A percentile compares a stretch with the other conserved stretches of the same genome.
These are phyloP conservation scores for Penicillium parvum DNA, from an alignment of 495 filamentous ascomycete genomes.

Conservation along the genomic window DNA sequence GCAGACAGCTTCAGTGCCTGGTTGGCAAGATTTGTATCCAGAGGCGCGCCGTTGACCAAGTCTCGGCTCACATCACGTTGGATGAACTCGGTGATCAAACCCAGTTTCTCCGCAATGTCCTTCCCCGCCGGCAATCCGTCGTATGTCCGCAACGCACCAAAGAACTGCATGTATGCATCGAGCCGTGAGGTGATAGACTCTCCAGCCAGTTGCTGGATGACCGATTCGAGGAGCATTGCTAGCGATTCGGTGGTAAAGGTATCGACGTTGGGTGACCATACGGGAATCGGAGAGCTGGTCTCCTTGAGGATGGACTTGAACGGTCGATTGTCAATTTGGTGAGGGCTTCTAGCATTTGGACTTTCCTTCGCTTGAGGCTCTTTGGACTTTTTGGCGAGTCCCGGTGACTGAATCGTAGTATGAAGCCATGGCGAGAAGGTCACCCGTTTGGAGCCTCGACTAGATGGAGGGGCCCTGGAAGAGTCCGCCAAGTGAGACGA, in stretches of 20 bases:
- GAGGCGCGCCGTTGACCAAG: constrained; percentile 26
- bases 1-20: constrained; percentile 71
- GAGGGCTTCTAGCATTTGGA: neutral
- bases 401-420: constrained; percentile 58
- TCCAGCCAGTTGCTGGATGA: constrained; percentile 70
- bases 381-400: constrained; percentile 56
- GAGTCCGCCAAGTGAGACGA: constrained; percentile 44
- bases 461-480: constrained; percentile 29
- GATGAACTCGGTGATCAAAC: constrained; percentile 69
- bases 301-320: constrained; percentile 83
- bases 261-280: constrained; percentile 34
- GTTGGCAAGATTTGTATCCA: constrained; percentile 61
- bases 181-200: constrained; percentile 61
- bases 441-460: constrained; percentile 60
- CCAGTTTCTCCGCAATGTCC: constrained; percentile 69
- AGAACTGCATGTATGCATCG: constrained; percentile 83
- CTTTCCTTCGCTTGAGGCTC: constrained; percentile 53
- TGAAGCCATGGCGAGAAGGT: constrained; percentile 69
- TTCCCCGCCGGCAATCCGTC: constrained; percentile 68
- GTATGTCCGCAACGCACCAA: constrained; percentile 69
- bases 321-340: constrained; percentile 1
- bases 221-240: constrained; percentile 75
- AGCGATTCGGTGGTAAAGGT: constrained; percentile 41
- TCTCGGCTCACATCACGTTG: constrained; percentile 63
- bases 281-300: constrained; percentile 41